A percentile compares a stretch with the other conserved stretches of the same genome.
These are phyloP conservation scores for Debaryomyces robertsiae DNA, from an alignment of 1,139 yeast genomes.

Conservation along the genomic window DNA sequence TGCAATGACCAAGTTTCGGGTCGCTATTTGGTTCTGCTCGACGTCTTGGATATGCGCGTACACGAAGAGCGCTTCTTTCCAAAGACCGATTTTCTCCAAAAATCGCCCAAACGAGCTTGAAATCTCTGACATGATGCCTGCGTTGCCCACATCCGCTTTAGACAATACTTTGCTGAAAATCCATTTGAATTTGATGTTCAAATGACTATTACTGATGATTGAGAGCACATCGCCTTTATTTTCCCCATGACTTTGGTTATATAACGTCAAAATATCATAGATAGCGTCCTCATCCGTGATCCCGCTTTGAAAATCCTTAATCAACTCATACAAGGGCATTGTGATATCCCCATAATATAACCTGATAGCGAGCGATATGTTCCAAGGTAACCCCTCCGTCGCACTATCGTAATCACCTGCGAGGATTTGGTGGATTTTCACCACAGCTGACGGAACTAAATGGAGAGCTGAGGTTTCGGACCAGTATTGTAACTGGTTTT, in stretches of 20 bases:
- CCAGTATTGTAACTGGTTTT: slow-evolving; percentile 71
- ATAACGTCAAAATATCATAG: slow-evolving; percentile 29
- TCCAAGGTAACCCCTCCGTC: slow-evolving; percentile 63
- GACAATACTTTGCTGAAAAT: slow-evolving; percentile 48
- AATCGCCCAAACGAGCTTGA: slow-evolving; percentile 56
- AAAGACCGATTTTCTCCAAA: slow-evolving; percentile 48
- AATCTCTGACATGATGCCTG: slow-evolving; percentile 39
- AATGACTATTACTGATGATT: slow-evolving; percentile 16
- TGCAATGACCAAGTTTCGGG: slow-evolving; percentile 48
- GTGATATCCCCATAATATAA: slow-evolving; percentile 61
- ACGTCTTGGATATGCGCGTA: slow-evolving; percentile 55
- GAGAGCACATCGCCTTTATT: slow-evolving; percentile 12
- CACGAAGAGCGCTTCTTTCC: slow-evolving; percentile 65
- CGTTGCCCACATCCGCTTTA: slow-evolving; percentile 5
- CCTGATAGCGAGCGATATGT: slow-evolving; percentile 56
- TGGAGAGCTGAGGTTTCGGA: slow-evolving; percentile 35
- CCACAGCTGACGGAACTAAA: slow-evolving; percentile 53
- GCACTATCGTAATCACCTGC: slow-evolving; percentile 55
- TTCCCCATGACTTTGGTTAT: slow-evolving; percentile 13
- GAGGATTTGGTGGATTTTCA: slow-evolving; percentile 64
- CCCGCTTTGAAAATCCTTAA: slow-evolving; percentile 23
- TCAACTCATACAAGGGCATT: slow-evolving; percentile 44
- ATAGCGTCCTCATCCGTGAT: slow-evolving; percentile 15
- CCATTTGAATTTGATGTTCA: slow-evolving; percentile 54
- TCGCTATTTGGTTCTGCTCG: slow-evolving; percentile 35